Evolutionary conservation across 2,329 filamentous ascomycete genomes (phyloP).

Genomic region (Apiospora hydei): DNA sequence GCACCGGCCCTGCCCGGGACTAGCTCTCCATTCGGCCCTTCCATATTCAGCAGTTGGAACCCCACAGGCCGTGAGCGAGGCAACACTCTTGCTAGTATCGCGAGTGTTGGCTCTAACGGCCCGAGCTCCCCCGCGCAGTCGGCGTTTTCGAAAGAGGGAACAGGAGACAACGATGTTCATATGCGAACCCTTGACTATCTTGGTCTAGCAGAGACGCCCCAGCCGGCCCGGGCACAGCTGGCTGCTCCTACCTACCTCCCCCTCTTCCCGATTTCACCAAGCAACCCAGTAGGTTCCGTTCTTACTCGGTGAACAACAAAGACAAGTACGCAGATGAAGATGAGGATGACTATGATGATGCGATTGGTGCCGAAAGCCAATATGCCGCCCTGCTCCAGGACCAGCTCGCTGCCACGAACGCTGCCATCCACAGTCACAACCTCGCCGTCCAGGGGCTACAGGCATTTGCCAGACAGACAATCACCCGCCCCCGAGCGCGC

Average conservation of each 20-base stretch:
- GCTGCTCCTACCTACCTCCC: slow-evolving; percentile 75
- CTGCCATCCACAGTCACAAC: slow-evolving; percentile 87
- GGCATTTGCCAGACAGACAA: slow-evolving; percentile 84
- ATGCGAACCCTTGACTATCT: slow-evolving; percentile 95
- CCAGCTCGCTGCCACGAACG: slow-evolving; percentile 69
- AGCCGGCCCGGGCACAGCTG: slow-evolving; percentile 77
- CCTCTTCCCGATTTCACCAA: slow-evolving; percentile 79
- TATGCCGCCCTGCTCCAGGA: slow-evolving; percentile 69
- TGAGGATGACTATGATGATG: slow-evolving; percentile 74
- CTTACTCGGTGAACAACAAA: slow-evolving; percentile 98
- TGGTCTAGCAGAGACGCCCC: slow-evolving; percentile 91
- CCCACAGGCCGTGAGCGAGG: slow-evolving; percentile 76
- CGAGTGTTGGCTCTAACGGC: slow-evolving; percentile 90
- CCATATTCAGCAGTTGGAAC: slow-evolving; percentile 90
- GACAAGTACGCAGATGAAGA: slow-evolving; percentile 95
- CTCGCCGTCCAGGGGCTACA: slow-evolving; percentile 75
- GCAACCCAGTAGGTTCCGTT: slow-evolving; percentile 87
- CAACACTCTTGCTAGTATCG: slow-evolving; percentile 81
- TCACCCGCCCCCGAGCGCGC: slow-evolving; percentile 83
- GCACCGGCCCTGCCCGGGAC: slow-evolving; percentile 59
- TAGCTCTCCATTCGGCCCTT: slow-evolving; percentile 81
- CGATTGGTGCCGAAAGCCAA: slow-evolving; percentile 60
- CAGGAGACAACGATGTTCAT: slow-evolving; percentile 84
- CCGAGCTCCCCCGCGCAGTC: slow-evolving; percentile 88
- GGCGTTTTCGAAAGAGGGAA: slow-evolving; percentile 83